Percentiles rank a stretch among this genome's conserved stretches.
phyloP scores from a whole-genome alignment of 2,329 filamentous ascomycete species.

The Apiospora aurea region DNA sequence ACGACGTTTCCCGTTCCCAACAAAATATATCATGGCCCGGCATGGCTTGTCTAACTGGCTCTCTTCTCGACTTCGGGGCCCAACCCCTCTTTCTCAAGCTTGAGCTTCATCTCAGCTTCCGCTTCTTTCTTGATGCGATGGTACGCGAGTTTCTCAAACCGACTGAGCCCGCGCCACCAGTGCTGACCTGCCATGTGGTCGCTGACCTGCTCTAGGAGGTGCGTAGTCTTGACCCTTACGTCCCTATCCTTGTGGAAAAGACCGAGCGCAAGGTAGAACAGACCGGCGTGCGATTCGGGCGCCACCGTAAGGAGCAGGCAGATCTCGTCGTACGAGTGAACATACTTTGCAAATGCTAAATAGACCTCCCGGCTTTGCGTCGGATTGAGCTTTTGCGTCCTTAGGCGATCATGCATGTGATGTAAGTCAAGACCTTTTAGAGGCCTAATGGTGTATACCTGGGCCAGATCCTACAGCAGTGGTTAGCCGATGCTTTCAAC shows the following conservation, averaged over 20 bases:
- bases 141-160: slow-evolving; percentile 88
- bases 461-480: slow-evolving; percentile 64
- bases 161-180: slow-evolving; percentile 86
- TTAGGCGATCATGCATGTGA: slow-evolving; percentile 90
- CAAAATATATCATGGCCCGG: not conserved
- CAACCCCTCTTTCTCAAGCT: slow-evolving; percentile 53
- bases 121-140: slow-evolving; percentile 76
- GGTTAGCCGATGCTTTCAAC: slow-evolving; percentile 8
- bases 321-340: slow-evolving; percentile 84
- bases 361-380: slow-evolving; percentile 85
- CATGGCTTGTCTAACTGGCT: slow-evolving; percentile 49
- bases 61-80: slow-evolving; percentile 53
- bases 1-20: not conserved
- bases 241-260: slow-evolving; percentile 88
- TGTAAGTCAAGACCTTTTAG: slow-evolving; percentile 85
- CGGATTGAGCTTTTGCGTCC: slow-evolving; percentile 79
- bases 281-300: slow-evolving; percentile 83
- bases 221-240: slow-evolving; percentile 79
- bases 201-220: slow-evolving; percentile 81
- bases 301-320: slow-evolving; percentile 83
- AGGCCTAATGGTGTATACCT: slow-evolving; percentile 69
- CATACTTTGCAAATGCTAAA: slow-evolving; percentile 76
- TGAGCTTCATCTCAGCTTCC: slow-evolving; percentile 58
- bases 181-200: slow-evolving; percentile 91
- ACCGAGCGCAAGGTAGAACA: slow-evolving; percentile 91